phyloP scores from a whole-genome alignment of 2,329 filamentous ascomycete species.

The Talaromyces sp. region DNA sequence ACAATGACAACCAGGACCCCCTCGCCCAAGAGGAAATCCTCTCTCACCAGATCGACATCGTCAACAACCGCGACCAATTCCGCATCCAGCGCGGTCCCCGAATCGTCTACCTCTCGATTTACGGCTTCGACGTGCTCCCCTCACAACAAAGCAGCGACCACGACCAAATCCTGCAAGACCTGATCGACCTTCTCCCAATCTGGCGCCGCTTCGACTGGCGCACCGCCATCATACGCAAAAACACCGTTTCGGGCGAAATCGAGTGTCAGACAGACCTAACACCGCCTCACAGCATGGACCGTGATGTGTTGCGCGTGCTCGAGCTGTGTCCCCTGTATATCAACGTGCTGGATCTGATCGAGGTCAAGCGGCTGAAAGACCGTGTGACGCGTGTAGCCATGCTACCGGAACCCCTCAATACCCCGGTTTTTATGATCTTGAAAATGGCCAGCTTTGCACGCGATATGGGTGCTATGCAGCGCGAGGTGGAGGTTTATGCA shows the following conservation, averaged over 20 bases:
- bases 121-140: neutral
- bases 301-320: neutral
- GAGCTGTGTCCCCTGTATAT: neutral
- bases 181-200: neutral
- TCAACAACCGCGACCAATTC: neutral
- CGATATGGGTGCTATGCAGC: neutral
- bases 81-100: neutral
- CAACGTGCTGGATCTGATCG: neutral
- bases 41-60: neutral
- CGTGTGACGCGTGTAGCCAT: neutral
- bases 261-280: neutral
- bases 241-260: neutral
- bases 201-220: neutral
- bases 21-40: neutral
- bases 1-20: neutral
- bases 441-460: slow-evolving; percentile 1
- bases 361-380: neutral
- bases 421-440: neutral
- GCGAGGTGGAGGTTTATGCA: neutral
- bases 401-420: neutral
- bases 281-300: neutral
- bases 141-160: neutral
- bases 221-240: neutral
- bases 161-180: neutral
- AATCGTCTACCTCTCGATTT: neutral